These are phyloP conservation scores for Syzygium aqueum DNA, from an alignment of 345 rosid genomes.

Conservation along the genomic window DNA sequence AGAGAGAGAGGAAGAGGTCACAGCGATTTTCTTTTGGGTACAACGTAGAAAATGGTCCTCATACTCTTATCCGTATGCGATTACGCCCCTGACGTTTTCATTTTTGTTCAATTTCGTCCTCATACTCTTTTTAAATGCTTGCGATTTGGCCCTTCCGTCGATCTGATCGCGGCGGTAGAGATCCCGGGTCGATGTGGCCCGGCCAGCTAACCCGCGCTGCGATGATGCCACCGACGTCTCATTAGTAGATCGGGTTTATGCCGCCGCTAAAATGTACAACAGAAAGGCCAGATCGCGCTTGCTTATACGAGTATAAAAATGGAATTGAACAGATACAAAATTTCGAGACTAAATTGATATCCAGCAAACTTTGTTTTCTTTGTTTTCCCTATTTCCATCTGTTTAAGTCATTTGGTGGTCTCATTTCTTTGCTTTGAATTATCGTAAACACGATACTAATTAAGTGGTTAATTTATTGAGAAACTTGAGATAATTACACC, in stretches of 20 bases:
- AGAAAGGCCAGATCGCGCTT: not conserved
- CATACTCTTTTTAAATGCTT: not conserved
- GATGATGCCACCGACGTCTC: not conserved
- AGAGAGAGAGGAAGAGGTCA: not conserved
- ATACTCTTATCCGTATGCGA: not conserved
- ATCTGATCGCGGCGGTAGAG: not conserved
- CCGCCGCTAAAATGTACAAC: not conserved
- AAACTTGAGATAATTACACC: not conserved
- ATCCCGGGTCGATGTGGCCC: not conserved
- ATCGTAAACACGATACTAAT: no score
- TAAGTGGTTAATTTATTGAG: no score
- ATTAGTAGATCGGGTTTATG: not conserved
- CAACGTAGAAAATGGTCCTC: not conserved
- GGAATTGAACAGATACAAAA: not conserved
- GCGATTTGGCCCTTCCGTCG: not conserved
- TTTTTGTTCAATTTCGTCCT: not conserved
- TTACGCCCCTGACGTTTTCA: not conserved
- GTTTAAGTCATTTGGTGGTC: no score
- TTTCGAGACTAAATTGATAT: no score
- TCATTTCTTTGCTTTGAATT: no score
- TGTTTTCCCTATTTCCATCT: no score
- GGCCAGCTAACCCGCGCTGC: not conserved
- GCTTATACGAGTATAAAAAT: not conserved
- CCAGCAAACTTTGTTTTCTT: no score
- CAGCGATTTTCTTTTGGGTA: not conserved